Percentiles rank a stretch among this genome's conserved stretches.
Evolutionary conservation across 2,329 filamentous ascomycete genomes (phyloP).

Genomic region (Phoma sp.): DNA sequence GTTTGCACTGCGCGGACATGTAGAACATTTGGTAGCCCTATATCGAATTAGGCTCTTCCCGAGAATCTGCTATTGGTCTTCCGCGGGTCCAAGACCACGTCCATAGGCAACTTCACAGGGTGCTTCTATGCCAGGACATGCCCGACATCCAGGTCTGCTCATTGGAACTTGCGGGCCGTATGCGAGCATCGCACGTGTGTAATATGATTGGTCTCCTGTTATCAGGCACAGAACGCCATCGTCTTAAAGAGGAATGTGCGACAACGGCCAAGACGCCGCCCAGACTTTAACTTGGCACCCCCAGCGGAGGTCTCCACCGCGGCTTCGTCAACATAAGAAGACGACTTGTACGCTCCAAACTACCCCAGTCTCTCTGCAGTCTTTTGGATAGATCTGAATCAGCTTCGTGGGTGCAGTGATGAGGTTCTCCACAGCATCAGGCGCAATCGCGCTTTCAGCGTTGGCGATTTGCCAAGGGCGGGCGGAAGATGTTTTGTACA

Average conservation of each 20-base stretch:
- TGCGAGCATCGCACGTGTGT: conserved; percentile 32
- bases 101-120: conserved; percentile 1
- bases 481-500: conserved; percentile 41
- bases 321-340: conserved; percentile 27
- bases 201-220: conserved; percentile 33
- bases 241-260: conserved; percentile 32
- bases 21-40: background rate
- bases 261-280: conserved; percentile 19
- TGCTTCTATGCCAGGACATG: background rate
- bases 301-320: conserved; percentile 23
- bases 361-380: conserved; percentile 5
- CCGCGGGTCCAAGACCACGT: conserved; percentile 8
- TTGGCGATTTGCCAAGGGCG: conserved; percentile 18
- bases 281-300: conserved; percentile 26
- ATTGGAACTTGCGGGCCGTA: conserved; percentile 12
- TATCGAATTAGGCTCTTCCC: background rate
- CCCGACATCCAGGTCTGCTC: conserved; percentile 24
- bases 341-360: background rate
- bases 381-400: background rate
- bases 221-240: conserved; percentile 26
- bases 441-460: conserved; percentile 29
- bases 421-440: conserved; percentile 27
- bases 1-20: background rate
- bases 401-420: conserved; percentile 20
- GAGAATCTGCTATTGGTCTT: background rate